These are phyloP conservation scores for Xerocomus amazonicus DNA, from an alignment of 1,284 basidiomycete genomes.

Conservation along the genomic window DNA sequence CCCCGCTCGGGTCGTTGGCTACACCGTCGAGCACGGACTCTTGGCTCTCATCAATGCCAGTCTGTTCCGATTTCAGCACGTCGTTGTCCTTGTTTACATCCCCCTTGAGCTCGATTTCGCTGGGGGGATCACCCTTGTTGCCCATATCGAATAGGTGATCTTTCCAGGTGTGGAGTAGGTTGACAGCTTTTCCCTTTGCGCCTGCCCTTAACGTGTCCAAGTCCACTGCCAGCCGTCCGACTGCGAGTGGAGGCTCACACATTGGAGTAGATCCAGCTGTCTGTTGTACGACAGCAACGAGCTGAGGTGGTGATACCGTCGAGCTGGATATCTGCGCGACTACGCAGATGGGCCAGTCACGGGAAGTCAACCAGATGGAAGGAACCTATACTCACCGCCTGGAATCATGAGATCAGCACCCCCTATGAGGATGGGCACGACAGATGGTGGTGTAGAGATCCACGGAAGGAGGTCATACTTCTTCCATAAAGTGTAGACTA, in stretches of 20 bases:
- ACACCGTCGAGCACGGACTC: slow-evolving; percentile 14
- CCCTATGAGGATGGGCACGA: slow-evolving; percentile 60
- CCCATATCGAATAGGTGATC: slow-evolving; percentile 72
- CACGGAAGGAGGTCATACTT: slow-evolving; percentile 58
- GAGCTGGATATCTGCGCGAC: slow-evolving; percentile 51
- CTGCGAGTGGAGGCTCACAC: slow-evolving; percentile 55
- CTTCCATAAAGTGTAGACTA: slow-evolving; percentile 76
- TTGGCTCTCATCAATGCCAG: slow-evolving; percentile 1
- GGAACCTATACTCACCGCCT: slow-evolving; percentile 50
- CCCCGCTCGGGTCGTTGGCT: slow-evolving; percentile 15
- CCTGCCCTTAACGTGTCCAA: slow-evolving; percentile 41
- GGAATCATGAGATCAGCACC: slow-evolving; percentile 81
- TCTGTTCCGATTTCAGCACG: slow-evolving; percentile 13
- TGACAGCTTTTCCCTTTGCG: slow-evolving; percentile 72
- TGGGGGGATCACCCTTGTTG: slow-evolving; percentile 52
- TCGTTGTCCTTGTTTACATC: slow-evolving; percentile 19
- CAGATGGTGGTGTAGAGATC: slow-evolving; percentile 61
- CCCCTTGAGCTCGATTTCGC: slow-evolving; percentile 29
- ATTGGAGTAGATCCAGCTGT: slow-evolving; percentile 31
- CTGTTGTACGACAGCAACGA: slow-evolving; percentile 60
- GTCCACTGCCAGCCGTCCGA: slow-evolving; percentile 66
- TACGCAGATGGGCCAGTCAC: slow-evolving; percentile 30
- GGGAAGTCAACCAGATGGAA: not conserved
- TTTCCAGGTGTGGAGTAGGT: slow-evolving; percentile 66
- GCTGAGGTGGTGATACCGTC: slow-evolving; percentile 40